Base-by-base conservation (phyloP, 2,329 filamentous ascomycete species). In the Fusarium sp. region DNA sequence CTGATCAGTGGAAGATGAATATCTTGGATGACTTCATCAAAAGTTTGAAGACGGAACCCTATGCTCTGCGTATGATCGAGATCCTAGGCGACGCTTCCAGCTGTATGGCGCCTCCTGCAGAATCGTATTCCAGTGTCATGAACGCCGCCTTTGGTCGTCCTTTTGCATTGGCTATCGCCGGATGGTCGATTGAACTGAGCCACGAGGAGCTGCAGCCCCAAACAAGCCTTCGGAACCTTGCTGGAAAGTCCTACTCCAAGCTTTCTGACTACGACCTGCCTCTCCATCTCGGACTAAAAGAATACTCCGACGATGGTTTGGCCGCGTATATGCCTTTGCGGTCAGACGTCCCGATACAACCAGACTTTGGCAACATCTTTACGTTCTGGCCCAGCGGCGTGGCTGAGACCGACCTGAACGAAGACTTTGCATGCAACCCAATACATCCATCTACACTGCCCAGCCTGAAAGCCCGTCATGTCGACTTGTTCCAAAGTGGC, bases 241-340 rank as follows among this genome's bases (percentile, higher is more conserved):
- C 24, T 13, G 15, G 41, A 0, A 42, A 42, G 0, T 18, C n/a
- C 41, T 12, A 24, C 16, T 1, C 1, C 0, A 24, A 18, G 41
- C 41, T 42, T 42, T 42, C 15, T 42, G 41, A 42, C 41, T 42
- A 24, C n/a, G n/a, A 42, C 10, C 7, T 39, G 0, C 38, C 38
- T 39, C 38, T 39, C 38, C 38, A 39, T 39, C 38, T 39, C 1
- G 38, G 38, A 39, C 38, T 22, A 7, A 39, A 39, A 39, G 38
- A 39, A 9, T 39, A 39, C 38, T 39, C 38, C 1, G 20, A 39
- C 20, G 20, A 39, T 4, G 38, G 38, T 0, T 20, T 39, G 5
- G 38, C 20, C 13, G 20, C 38, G 13, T 39, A 39, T 22, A 39
- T 39, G 12, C 38, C 38, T 39, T 39, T 39, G 20, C 38, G 5